Percentiles rank a stretch among this genome's conserved stretches.
Evolutionary conservation across 768 basidiomycete genomes (phyloP).

Genomic region (Leccinum imitatum): DNA sequence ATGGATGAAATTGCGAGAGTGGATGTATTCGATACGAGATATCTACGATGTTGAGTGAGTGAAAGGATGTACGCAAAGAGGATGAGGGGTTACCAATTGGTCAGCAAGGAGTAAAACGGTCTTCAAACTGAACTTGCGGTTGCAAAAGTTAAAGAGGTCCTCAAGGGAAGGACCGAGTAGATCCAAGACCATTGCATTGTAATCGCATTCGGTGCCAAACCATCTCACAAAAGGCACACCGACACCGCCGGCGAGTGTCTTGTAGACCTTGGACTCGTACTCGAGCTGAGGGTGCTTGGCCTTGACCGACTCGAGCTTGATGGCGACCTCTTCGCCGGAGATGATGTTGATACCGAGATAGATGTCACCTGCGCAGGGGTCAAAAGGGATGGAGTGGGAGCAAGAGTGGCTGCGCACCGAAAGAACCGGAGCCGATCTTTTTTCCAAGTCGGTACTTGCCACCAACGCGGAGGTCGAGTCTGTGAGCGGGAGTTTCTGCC

Average conservation of each 20-base stretch:
- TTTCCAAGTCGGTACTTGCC: constrained; percentile 98
- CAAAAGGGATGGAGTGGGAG: constrained; percentile 2
- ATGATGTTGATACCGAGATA: constrained; percentile 99
- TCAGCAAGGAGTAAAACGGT: constrained; percentile 96
- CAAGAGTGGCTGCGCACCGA: constrained; percentile 59
- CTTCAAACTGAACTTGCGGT: constrained; percentile 97
- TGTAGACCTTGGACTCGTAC: constrained; percentile 94
- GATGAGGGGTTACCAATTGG: constrained; percentile 62
- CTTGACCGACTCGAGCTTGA: constrained; percentile 99
- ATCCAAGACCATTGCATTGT: constrained; percentile 99
- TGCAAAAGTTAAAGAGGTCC: constrained; percentile 92
- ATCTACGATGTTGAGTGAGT: constrained; percentile 56
- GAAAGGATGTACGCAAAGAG: constrained; percentile 38
- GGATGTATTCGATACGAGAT: constrained; percentile 98
- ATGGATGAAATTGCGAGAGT: constrained; percentile 98
- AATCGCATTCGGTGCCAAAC: constrained; percentile 96
- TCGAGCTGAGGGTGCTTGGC: constrained; percentile 99
- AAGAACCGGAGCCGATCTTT: constrained; percentile 99
- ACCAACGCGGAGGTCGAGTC: constrained; percentile 85
- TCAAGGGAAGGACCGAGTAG: constrained; percentile 91
- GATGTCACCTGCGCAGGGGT: constrained; percentile 68
- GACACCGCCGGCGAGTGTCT: constrained; percentile 98
- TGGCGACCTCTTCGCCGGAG: constrained; percentile 98
- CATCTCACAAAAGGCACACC: constrained; percentile 98
- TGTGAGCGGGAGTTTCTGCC: constrained; percentile 70